Conservation (phyloP, 1,139 yeast genomes). For the Geotrichum histeridarum region DNA sequence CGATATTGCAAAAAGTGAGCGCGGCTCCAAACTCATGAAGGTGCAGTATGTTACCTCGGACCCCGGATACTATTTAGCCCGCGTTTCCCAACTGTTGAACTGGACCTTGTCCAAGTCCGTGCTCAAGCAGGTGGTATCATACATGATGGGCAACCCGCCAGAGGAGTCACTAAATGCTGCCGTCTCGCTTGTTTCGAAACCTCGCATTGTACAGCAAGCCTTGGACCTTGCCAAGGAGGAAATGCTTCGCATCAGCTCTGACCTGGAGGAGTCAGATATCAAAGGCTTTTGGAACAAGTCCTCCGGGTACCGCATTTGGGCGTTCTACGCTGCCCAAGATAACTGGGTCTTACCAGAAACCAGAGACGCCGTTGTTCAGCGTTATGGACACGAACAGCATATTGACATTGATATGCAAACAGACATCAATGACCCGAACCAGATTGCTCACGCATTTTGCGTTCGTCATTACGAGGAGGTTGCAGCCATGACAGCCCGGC, state of each 20-base stretch:
- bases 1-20: slow-evolving; percentile 49
- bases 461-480: slow-evolving; percentile 51
- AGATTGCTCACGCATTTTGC: slow-evolving; percentile 54
- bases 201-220: slow-evolving; percentile 47
- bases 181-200: slow-evolving; percentile 40
- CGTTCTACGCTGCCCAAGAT: slow-evolving; percentile 52
- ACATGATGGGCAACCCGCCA: slow-evolving; percentile 29
- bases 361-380: slow-evolving; percentile 41
- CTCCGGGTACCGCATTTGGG: slow-evolving; percentile 44
- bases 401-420: slow-evolving; percentile 28
- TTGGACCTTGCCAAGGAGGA: slow-evolving; percentile 56
- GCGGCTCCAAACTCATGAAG: slow-evolving; percentile 43
- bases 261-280: slow-evolving; percentile 40
- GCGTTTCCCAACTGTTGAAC: slow-evolving; percentile 23
- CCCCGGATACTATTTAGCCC: slow-evolving; percentile 18
- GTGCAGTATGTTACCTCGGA: slow-evolving; percentile 15
- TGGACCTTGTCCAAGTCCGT: slow-evolving; percentile 23
- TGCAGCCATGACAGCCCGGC: slow-evolving; percentile 42
- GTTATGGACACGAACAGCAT: slow-evolving; percentile 37
- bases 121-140: slow-evolving; percentile 19
- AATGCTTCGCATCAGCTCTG: slow-evolving; percentile 44
- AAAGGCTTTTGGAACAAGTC: slow-evolving; percentile 46
- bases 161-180: slow-evolving; percentile 45
- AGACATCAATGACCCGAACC: slow-evolving; percentile 34
- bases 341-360: slow-evolving; percentile 57